Evolutionary conservation across 768 basidiomycete species (phyloP).

Genomic region (Boletus sensibilis): DNA sequence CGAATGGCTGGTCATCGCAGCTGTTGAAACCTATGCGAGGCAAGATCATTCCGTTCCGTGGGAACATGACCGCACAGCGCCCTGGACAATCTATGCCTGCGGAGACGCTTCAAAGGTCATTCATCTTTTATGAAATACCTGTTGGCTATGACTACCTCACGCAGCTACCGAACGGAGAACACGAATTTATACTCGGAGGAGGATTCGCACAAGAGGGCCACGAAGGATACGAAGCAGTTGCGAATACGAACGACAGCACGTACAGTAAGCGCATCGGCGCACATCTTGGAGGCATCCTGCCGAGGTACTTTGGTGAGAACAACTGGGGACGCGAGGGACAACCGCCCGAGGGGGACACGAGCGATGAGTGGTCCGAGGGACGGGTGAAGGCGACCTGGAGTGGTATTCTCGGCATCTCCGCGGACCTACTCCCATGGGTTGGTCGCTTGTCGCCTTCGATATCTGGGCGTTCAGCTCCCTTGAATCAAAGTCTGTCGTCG

Average conservation of each 20-base stretch:
- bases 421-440: constrained; percentile 68
- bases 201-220: constrained; percentile 41
- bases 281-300: constrained; percentile 47
- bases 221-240: constrained; percentile 36
- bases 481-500: neutral
- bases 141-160: constrained; percentile 65
- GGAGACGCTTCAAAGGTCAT: constrained; percentile 49
- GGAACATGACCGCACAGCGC: constrained; percentile 63
- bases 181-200: constrained; percentile 65
- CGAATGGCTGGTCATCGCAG: constrained; percentile 79
- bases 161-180: constrained; percentile 46
- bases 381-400: constrained; percentile 59
- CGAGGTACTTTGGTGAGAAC: constrained; percentile 49
- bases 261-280: constrained; percentile 31
- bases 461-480: constrained; percentile 40
- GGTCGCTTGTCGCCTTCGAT: constrained; percentile 54
- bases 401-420: constrained; percentile 63
- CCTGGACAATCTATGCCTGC: constrained; percentile 38
- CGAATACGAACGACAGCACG: constrained; percentile 38
- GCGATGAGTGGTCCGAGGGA: constrained; percentile 38
- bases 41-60: constrained; percentile 62
- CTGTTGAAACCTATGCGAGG: constrained; percentile 61
- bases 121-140: constrained; percentile 50
- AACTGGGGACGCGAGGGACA: constrained; percentile 42
- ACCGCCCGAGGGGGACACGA: constrained; percentile 9